Conservation (phyloP, 345 rosid genomes). For the Mallotus nudiflorus region DNA sequence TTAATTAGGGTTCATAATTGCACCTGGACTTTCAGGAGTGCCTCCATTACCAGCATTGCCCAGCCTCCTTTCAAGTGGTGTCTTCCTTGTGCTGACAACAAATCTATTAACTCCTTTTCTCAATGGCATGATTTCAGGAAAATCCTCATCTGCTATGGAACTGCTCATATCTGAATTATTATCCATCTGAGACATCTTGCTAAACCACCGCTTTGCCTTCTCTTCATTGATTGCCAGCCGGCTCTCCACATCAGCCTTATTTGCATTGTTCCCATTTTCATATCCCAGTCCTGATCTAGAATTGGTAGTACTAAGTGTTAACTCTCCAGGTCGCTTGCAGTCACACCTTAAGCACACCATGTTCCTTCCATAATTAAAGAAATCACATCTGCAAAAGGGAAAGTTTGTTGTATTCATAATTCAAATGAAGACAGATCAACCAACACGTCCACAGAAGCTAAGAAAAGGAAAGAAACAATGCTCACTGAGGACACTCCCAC, state of each 20-base stretch:
- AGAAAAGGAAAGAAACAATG: slow-evolving; percentile 23
- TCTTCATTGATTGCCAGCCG: slow-evolving; percentile 72
- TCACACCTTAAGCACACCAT: slow-evolving; percentile 89
- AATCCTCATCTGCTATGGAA: slow-evolving; percentile 30
- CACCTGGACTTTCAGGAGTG: slow-evolving; percentile 19
- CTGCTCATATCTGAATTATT: slow-evolving; percentile 45
- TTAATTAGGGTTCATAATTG: slow-evolving; percentile 17
- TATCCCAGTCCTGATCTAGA: slow-evolving; percentile 34
- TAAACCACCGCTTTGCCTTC: slow-evolving; percentile 78
- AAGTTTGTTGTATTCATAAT: slow-evolving; percentile 15
- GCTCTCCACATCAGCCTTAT: slow-evolving; percentile 46
- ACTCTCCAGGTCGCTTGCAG: slow-evolving; percentile 67
- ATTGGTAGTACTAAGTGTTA: slow-evolving; percentile 29
- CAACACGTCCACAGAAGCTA: slow-evolving; percentile 3
- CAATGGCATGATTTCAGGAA: slow-evolving; percentile 39
- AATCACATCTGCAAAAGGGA: slow-evolving; percentile 66
- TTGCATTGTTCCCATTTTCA: slow-evolving; percentile 32
- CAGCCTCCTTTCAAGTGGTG: slow-evolving; percentile 34
- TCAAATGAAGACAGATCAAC: slow-evolving; percentile 1
- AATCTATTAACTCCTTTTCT: slow-evolving; percentile 39
- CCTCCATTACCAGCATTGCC: slow-evolving; percentile 41
- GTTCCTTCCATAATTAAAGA: slow-evolving; percentile 75
- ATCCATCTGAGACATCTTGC: slow-evolving; percentile 64
- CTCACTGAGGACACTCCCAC: slow-evolving; percentile 99
- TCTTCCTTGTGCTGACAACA: slow-evolving; percentile 37